Conservation (phyloP, 1,284 basidiomycete genomes). For the Ceratobasidium sp. region DNA sequence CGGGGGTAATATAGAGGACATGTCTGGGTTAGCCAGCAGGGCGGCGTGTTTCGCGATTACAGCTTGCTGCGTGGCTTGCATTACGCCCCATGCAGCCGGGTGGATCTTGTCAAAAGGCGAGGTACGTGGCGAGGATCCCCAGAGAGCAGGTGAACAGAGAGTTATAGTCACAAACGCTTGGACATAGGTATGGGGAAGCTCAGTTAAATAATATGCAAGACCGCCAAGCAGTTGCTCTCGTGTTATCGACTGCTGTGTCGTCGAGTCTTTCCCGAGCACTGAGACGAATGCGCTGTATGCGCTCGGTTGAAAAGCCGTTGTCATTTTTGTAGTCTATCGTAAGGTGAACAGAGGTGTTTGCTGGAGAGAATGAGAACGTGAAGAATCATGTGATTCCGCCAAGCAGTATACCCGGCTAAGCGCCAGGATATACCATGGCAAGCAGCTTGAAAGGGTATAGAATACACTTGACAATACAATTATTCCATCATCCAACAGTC, state of each 20-base stretch:
- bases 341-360: slow-evolving; percentile 1
- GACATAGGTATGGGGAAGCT: slow-evolving; percentile 41
- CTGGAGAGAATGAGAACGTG: background rate
- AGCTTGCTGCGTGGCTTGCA: slow-evolving; percentile 24
- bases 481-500: background rate
- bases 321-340: slow-evolving; percentile 4
- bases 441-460: background rate
- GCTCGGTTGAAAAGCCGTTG: background rate
- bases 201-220: slow-evolving; percentile 44
- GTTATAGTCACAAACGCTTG: slow-evolving; percentile 43
- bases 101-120: slow-evolving; percentile 23
- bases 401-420: slow-evolving; percentile 25
- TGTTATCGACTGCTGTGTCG: slow-evolving; percentile 3
- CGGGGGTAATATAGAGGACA: slow-evolving; percentile 16
- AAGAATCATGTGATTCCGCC: slow-evolving; percentile 34
- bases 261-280: slow-evolving; percentile 18
- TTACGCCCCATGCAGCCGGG: slow-evolving; percentile 21
- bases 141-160: slow-evolving; percentile 43
- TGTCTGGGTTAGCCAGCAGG: slow-evolving; percentile 25
- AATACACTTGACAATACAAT: slow-evolving; percentile 1
- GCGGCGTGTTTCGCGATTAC: slow-evolving; percentile 32
- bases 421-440: background rate
- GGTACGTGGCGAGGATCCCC: slow-evolving; percentile 17
- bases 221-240: slow-evolving; percentile 41
- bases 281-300: slow-evolving; percentile 28